These are phyloP conservation scores for Populus euphratica DNA, from an alignment of 345 rosid species.

Conservation along the genomic window DNA sequence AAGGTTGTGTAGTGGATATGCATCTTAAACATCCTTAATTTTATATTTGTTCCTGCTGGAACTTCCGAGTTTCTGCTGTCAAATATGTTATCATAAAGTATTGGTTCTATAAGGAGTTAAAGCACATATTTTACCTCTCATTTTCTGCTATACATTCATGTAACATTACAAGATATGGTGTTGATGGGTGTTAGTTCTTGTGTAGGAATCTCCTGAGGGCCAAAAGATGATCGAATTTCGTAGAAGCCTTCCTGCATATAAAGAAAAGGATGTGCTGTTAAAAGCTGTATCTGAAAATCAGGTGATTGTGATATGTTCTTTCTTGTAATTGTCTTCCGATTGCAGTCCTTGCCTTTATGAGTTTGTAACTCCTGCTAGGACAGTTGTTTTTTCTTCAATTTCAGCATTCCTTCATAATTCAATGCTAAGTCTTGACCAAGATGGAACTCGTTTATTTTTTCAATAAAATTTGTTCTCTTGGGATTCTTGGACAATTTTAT, in stretches of 20 bases:
- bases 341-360: neutral
- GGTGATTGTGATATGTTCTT: conserved; percentile 39
- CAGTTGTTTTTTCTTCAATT: neutral
- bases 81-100: neutral
- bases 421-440: neutral
- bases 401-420: neutral
- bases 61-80: neutral
- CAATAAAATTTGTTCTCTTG: neutral
- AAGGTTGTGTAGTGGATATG: neutral
- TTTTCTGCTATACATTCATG: neutral
- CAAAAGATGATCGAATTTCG: conserved; percentile 90
- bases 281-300: conserved; percentile 75
- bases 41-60: neutral
- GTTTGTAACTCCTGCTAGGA: neutral
- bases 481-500: neutral
- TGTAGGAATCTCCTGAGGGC: conserved; percentile 82
- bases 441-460: neutral
- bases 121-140: neutral
- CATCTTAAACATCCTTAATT: neutral
- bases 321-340: neutral
- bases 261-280: conserved; percentile 69
- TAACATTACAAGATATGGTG: neutral
- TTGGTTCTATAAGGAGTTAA: neutral
- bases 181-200: conserved; percentile 6
- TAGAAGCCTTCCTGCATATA: conserved; percentile 77